Base-by-base conservation (phyloP, 208 protist species). In the Plasmodiophora brassicae region DNA sequence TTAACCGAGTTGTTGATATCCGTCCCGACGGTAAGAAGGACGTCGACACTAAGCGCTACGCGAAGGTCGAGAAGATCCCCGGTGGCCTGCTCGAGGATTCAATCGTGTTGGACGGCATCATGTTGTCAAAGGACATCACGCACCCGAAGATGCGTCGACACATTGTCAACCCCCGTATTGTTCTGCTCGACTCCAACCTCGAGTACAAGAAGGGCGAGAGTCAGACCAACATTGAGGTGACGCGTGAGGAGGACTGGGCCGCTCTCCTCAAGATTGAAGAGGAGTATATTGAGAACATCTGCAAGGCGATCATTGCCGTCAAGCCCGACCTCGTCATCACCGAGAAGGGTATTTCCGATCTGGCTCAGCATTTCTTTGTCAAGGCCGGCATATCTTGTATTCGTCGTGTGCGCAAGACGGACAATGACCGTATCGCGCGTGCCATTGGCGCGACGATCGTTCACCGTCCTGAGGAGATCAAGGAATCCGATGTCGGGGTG, bases 161-260 rank as follows among this genome's bases (percentile, higher is more conserved):
- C 53, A 99, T 99, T 90, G 96, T 98, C 89, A 98, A 99, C 91
- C 98, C 98, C 46, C 94, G 98, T 89, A 96, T 99, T 53, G 60
- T 99, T 0, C 94, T 99, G 22, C 95, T 99, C 32, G 98, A 99
- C 90, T 99, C 95, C 94, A 92, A 96, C 0, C 93, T 99, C 20
- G 98, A 99, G 94, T 99, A 99, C 93, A 99, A 99, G 91, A 99
- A 99, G 94, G 97, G 97, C 14, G 98, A 99, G 93, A 97, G 94
- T 43, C 91, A 97, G 78, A 98, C 98, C 88, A 98, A 97, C 87
- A 95, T 99, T 20, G 97, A 99, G 91, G 91, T 99, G 22, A 95
- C 93, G 32, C 96, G 98, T 85, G 97, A 98, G 89, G 95, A 96
- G 44, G 98, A 99, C 92, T 99, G 95, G 93, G 96, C 97, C 88